Percentiles rank a stretch among this genome's conserved stretches.
phyloP scores from a whole-genome alignment of 345 rosid species.

The Rhodamnia argentea region DNA sequence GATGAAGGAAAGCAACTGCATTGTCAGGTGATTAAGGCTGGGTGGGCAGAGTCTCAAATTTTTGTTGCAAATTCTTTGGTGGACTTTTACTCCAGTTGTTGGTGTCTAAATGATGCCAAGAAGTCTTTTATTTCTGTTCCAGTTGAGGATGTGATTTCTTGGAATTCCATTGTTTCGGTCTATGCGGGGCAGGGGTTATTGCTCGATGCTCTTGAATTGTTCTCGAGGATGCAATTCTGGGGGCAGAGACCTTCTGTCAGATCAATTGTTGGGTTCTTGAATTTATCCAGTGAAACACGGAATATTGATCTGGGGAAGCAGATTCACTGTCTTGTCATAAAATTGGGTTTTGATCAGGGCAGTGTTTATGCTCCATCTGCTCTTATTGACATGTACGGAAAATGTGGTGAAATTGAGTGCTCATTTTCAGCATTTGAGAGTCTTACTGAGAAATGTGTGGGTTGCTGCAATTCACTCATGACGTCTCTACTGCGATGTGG shows the following conservation, averaged over 20 bases:
- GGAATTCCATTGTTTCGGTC: constrained; percentile 69
- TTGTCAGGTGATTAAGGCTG: constrained; percentile 44
- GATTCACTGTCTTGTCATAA: constrained; percentile 51
- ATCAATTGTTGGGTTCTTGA: constrained; percentile 51
- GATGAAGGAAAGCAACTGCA: constrained; percentile 68
- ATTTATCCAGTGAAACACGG: constrained; percentile 32
- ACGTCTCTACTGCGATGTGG: constrained; percentile 57
- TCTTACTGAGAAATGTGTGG: constrained; percentile 26
- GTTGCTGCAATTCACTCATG: constrained; percentile 60
- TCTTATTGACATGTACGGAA: constrained; percentile 64
- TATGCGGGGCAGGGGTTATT: constrained; percentile 20
- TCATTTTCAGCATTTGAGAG: constrained; percentile 32
- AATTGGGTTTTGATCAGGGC: constrained; percentile 37
- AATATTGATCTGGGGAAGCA: constrained; percentile 48
- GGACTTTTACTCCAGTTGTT: constrained; percentile 65
- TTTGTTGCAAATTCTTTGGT: constrained; percentile 63
- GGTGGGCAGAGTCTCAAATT: constrained; percentile 33
- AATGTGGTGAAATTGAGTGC: constrained; percentile 53
- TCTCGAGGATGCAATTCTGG: constrained; percentile 61
- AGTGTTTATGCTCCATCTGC: constrained; percentile 57
- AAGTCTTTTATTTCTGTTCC: constrained; percentile 37
- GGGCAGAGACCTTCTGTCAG: constrained; percentile 56
- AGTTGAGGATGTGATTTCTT: constrained; percentile 49
- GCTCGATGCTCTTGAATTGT: constrained; percentile 39
- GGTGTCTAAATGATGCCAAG: constrained; percentile 29